phyloP scores from a whole-genome alignment of 169 alveolate genomes.

The Sarcocystis neurona region DNA sequence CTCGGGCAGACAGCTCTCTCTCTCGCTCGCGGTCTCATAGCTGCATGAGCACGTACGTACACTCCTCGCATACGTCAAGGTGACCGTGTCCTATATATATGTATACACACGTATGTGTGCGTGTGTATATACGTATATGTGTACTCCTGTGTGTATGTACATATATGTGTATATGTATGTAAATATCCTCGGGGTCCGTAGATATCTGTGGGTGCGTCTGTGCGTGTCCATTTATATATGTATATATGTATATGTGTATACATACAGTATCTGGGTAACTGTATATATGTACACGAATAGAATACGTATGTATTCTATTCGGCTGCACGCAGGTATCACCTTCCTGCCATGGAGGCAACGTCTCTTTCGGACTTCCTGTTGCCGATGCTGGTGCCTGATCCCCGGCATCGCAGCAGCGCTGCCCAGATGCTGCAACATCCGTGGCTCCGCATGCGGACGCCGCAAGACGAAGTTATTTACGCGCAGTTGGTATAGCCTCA shows the following conservation, averaged over 20 bases:
- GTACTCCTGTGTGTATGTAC: too few species aligned
- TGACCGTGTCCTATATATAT: too few species aligned
- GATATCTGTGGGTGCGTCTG: too few species aligned
- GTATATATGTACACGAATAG: too few species aligned
- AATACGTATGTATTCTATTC: not conserved
- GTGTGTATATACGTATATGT: too few species aligned
- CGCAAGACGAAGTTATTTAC: conserved; percentile 57
- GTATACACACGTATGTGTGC: too few species aligned
- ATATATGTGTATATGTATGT: too few species aligned
- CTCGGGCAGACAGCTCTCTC: too few species aligned
- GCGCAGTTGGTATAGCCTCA: conserved; percentile 66
- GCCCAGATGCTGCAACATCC: conserved; percentile 86
- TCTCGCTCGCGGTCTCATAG: too few species aligned
- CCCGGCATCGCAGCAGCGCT: conserved; percentile 90
- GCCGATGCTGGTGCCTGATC: conserved; percentile 78
- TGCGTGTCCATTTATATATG: not conserved
- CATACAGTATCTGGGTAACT: not conserved
- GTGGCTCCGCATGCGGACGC: conserved; percentile 83
- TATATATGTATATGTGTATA: not conserved
- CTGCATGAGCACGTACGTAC: too few species aligned
- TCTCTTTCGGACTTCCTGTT: conserved; percentile 64
- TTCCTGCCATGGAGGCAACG: conserved; percentile 60
- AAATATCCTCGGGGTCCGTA: too few species aligned
- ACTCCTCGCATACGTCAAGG: too few species aligned
- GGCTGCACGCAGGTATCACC: conserved; percentile 34